Evolutionary conservation across 2,329 filamentous ascomycete genomes (phyloP).

Genomic region (Diplodia mutila): DNA sequence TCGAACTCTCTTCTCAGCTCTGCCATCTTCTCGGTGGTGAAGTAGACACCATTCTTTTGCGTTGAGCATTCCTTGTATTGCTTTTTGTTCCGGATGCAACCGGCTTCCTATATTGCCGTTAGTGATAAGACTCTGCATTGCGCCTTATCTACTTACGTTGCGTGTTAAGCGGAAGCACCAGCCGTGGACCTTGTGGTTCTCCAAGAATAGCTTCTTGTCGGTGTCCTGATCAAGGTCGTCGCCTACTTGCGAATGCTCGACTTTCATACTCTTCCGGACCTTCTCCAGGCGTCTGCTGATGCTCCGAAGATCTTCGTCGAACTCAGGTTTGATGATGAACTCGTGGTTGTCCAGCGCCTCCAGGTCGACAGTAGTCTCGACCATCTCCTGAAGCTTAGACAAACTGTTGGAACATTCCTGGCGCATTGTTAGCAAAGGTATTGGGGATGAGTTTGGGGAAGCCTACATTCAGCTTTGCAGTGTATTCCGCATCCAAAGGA

Average conservation of each 20-base stretch:
- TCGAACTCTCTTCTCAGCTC: conserved; percentile 87
- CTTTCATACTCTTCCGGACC: conserved; percentile 78
- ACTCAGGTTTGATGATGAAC: conserved; percentile 98
- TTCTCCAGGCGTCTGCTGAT: conserved; percentile 91
- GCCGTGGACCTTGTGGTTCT: conserved; percentile 93
- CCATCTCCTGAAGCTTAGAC: conserved; percentile 91
- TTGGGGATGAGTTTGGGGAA: conserved; percentile 39
- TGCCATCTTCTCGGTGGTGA: conserved; percentile 84
- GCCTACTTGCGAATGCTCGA: conserved; percentile 76
- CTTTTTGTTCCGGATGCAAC: conserved; percentile 88
- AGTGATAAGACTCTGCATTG: conserved; percentile 11
- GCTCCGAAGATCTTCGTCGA: conserved; percentile 84
- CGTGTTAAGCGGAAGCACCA: conserved; percentile 95
- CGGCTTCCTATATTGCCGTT: conserved; percentile 64
- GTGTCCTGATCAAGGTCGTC: conserved; percentile 84
- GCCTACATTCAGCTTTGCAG: conserved; percentile 65
- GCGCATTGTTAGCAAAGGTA: not conserved
- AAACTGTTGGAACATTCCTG: conserved; percentile 73
- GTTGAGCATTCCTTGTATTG: conserved; percentile 94
- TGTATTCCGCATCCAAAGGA: conserved; percentile 85
- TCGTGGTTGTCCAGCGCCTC: conserved; percentile 96
- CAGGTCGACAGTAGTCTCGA: conserved; percentile 95
- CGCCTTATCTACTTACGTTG: conserved; percentile 44
- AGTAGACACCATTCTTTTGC: conserved; percentile 98
- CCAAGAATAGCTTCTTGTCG: conserved; percentile 98